phyloP scores from a whole-genome alignment of 2,329 filamentous ascomycete genomes.

The Talaromyces sp. region DNA sequence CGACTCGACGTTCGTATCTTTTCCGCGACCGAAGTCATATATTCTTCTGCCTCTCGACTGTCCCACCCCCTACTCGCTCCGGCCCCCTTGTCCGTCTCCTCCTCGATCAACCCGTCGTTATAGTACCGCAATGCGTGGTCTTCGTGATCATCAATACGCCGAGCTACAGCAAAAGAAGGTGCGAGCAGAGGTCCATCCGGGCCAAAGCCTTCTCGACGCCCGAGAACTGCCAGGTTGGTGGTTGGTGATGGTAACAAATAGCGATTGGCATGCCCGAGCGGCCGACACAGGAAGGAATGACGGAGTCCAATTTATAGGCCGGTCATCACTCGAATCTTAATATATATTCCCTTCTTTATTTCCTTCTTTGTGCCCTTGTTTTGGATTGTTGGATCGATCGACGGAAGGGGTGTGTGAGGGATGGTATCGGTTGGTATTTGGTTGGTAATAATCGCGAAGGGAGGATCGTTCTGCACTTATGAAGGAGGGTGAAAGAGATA shows the following conservation, averaged over 20 bases:
- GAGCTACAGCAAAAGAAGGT: conserved; percentile 8
- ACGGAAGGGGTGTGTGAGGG: conserved; percentile 4
- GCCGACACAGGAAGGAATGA: not conserved
- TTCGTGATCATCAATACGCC: not conserved
- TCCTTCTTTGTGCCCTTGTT: not conserved
- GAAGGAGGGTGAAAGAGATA: not conserved
- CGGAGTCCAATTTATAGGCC: not conserved
- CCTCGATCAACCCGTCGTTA: not conserved
- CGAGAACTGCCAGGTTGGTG: conserved; percentile 6
- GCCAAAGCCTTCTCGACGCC: conserved; percentile 5
- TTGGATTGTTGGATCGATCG: not conserved
- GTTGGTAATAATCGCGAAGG: not conserved
- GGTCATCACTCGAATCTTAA: not conserved
- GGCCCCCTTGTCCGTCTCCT: not conserved
- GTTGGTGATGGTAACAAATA: not conserved
- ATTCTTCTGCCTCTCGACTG: not conserved
- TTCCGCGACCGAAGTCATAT: conserved; percentile 13
- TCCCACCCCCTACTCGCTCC: not conserved
- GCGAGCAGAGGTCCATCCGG: conserved; percentile 12
- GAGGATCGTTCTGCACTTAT: conserved; percentile 4
- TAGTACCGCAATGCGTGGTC: conserved; percentile 1
- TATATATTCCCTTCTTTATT: not conserved
- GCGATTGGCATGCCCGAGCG: not conserved
- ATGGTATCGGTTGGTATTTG: conserved; percentile 4
- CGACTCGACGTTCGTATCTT: not conserved